Conservation (phyloP, 306 rosid species). For the Vigna mungo region DNA sequence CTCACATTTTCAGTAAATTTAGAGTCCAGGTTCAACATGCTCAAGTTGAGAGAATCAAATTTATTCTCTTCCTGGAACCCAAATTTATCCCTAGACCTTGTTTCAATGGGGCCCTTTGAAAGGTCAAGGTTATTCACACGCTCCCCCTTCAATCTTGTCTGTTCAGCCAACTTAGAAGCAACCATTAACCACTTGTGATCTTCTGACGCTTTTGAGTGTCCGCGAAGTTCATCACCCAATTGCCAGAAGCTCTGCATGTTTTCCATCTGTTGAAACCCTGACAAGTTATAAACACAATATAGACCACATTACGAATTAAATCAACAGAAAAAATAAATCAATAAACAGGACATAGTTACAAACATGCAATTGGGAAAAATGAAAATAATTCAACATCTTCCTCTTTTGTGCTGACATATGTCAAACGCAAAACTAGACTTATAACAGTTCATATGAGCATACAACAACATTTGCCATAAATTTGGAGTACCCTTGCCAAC, state of each 20-base stretch:
- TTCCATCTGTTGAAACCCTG: constrained; percentile 71
- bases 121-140: constrained; percentile 92
- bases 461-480: neutral
- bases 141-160: constrained; percentile 88
- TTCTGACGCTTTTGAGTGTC: constrained; percentile 88
- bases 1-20: constrained; percentile 64
- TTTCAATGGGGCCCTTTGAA: constrained; percentile 73
- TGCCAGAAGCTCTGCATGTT: constrained; percentile 92
- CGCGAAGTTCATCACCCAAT: constrained; percentile 96
- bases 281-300: constrained; percentile 25
- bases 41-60: constrained; percentile 78
- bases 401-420: neutral
- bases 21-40: constrained; percentile 78
- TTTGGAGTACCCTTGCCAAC: neutral
- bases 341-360: neutral
- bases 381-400: neutral
- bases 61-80: constrained; percentile 95
- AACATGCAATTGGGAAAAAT: constrained; percentile 6
- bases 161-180: constrained; percentile 96
- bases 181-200: constrained; percentile 94
- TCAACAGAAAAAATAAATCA: constrained; percentile 11
- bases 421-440: neutral
- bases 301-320: constrained; percentile 19
- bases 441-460: constrained; percentile 12
- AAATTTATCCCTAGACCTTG: constrained; percentile 79